Evolutionary conservation across 2,329 filamentous ascomycete genomes (phyloP).

Genomic region (Helotiales sp.): DNA sequence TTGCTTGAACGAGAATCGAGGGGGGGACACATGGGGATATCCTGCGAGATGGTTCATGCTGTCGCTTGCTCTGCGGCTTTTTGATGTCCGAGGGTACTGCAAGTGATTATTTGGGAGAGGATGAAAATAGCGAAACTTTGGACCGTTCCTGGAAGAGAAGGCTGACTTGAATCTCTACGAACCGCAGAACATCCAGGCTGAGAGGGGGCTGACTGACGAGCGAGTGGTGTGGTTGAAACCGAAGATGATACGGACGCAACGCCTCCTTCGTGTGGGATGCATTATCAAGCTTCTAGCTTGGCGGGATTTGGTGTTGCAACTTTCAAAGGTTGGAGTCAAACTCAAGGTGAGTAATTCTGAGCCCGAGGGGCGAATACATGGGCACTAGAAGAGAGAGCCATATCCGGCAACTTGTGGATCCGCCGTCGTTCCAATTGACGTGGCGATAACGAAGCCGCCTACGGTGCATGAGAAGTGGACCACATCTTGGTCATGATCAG

Average conservation of each 20-base stretch:
- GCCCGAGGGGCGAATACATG: conserved; percentile 27
- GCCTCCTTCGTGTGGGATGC: conserved; percentile 17
- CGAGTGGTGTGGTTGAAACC: conserved; percentile 36
- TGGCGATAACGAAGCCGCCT: no score
- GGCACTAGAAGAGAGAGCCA: conserved; percentile 10
- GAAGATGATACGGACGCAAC: conserved; percentile 31
- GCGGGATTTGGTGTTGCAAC: conserved; percentile 15
- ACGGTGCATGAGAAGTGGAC: conserved; percentile 1
- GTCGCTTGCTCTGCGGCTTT: neutral
- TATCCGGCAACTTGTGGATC: conserved; percentile 9
- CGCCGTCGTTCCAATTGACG: conserved; percentile 17
- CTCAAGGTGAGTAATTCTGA: conserved; percentile 26
- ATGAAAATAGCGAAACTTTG: neutral
- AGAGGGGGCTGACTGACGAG: conserved; percentile 30
- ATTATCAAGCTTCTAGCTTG: conserved; percentile 24
- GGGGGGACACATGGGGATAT: neutral
- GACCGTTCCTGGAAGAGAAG: conserved; percentile 15
- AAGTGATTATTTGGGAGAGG: neutral
- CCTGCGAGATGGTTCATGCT: neutral
- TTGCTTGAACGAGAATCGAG: conserved; percentile 12
- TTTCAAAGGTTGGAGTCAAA: neutral
- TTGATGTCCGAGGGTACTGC: neutral
- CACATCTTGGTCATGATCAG: neutral
- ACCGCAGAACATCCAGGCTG: conserved; percentile 24
- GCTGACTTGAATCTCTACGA: conserved; percentile 28